These are phyloP conservation scores for Paspalum notatum DNA, from an alignment of 176 grass and related monocot genomes.

Conservation along the genomic window DNA sequence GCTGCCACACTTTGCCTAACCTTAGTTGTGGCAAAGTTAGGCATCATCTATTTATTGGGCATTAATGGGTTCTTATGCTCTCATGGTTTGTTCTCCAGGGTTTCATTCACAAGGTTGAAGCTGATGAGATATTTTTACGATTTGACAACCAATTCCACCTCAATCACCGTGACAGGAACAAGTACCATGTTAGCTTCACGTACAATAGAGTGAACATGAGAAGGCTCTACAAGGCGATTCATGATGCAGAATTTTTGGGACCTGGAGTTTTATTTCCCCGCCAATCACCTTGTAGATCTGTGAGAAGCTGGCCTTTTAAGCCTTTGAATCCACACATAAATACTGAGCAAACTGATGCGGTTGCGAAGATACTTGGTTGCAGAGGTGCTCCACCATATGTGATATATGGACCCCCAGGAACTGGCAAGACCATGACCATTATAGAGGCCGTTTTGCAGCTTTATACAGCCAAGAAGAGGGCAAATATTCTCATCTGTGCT, in stretches of 20 bases:
- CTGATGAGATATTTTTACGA: slow-evolving; percentile 84
- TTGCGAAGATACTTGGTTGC: slow-evolving; percentile 84
- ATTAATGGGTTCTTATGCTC: background rate
- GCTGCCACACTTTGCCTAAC: too few species aligned
- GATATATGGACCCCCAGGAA: slow-evolving; percentile 88
- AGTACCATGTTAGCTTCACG: slow-evolving; percentile 73
- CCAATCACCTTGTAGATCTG: slow-evolving; percentile 39
- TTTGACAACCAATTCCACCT: slow-evolving; percentile 65
- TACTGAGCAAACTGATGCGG: slow-evolving; percentile 65
- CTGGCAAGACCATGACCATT: slow-evolving; percentile 87
- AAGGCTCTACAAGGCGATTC: slow-evolving; percentile 67
- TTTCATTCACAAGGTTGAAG: slow-evolving; percentile 88
- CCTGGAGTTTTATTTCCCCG: slow-evolving; percentile 59
- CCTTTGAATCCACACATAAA: slow-evolving; percentile 70
- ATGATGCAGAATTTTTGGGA: slow-evolving; percentile 55
- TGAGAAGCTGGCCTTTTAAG: slow-evolving; percentile 51
- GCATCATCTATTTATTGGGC: background rate
- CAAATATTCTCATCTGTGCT: slow-evolving; percentile 80
- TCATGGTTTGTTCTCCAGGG: slow-evolving; percentile 58
- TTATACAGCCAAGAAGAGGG: slow-evolving; percentile 57
- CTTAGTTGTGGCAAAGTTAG: too few species aligned
- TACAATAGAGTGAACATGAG: slow-evolving; percentile 93
- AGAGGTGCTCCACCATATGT: slow-evolving; percentile 75
- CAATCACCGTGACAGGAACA: slow-evolving; percentile 43
- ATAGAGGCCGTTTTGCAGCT: slow-evolving; percentile 88